Base-by-base conservation (phyloP, 2,329 filamentous ascomycete species). In the Alternaria longipes region DNA sequence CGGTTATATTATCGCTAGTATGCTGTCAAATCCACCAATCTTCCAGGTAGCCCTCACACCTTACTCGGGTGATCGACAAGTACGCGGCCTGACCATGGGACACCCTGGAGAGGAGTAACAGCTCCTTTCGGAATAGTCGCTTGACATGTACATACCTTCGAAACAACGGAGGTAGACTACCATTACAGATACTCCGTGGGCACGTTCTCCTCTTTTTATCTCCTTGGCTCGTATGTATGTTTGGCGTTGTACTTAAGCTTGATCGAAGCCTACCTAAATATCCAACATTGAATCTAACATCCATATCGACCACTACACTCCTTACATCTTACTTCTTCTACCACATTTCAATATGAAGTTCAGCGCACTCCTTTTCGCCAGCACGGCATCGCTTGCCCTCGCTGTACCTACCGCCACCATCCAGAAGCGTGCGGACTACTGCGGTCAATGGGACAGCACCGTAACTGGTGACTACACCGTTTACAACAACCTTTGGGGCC, bases 401-500 rank as follows among this genome's bases (percentile, higher is more conserved):
- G 75, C 73, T 20, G 69, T 65, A 8, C 74, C 75, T 7, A 67
- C 68, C 6, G 64, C 68, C 3, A 70, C 67, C 6, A 38, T 76
- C 20, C 64, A 76, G 46, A 75, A 75, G 54, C 71, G 74, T 40
- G 72, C 74, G 34, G 74, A 76, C 62, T 74, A 64, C 58, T 78
- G 75, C 54, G 74, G 70, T 2, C 70, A 77, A 52, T 77, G 73
- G 72, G 75, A 73, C 56, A 70, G 55, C 34, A 24, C 62, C 24
- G 65, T 71, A 16, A 71, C 65, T 1, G 74, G 74, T 8, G 12
- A 63, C 7, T 78, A 77, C 64, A 77, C 74, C n/a, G 60, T 74
- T 47, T 78, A 78, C 69, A 75, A 78, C 60, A 78, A 83, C 73
- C 78, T 83, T 30, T 85, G 82, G 83, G 82, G 81, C 63, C 59